These are phyloP conservation scores for Aspergillus baeticus DNA, from an alignment of 495 filamentous ascomycete genomes.

Conservation along the genomic window DNA sequence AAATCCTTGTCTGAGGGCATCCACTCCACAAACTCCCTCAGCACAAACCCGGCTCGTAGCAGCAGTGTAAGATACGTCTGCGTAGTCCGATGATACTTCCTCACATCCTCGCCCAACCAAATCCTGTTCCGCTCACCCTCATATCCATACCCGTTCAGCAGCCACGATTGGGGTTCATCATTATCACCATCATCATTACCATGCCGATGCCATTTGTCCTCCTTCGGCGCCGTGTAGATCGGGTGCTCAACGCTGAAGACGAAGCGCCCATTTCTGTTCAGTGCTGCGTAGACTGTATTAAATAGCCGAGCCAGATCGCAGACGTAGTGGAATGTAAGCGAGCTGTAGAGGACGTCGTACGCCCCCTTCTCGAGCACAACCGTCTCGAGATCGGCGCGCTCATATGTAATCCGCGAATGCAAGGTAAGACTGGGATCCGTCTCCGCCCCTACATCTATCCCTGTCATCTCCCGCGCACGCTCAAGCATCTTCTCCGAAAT, in stretches of 20 bases:
- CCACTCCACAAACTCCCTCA: constrained; percentile 25
- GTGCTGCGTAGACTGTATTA: constrained; percentile 4
- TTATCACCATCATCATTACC: neutral
- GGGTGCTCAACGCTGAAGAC: constrained; percentile 26
- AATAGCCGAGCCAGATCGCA: constrained; percentile 16
- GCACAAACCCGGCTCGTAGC: constrained; percentile 20
- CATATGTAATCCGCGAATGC: neutral
- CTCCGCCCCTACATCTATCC: too few species aligned
- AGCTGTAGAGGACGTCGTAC: constrained; percentile 25
- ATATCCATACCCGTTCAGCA: constrained; percentile 22
- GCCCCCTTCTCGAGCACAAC: neutral
- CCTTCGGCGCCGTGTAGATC: constrained; percentile 19
- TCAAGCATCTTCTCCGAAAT: constrained; percentile 25
- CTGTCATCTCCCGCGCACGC: constrained; percentile 13
- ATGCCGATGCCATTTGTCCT: constrained; percentile 7
- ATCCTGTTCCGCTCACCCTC: constrained; percentile 21
- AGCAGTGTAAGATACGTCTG: constrained; percentile 23
- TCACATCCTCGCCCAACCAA: constrained; percentile 24
- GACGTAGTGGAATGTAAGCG: constrained; percentile 19
- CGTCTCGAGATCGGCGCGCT: neutral
- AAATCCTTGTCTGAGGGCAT: constrained; percentile 16
- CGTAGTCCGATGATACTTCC: constrained; percentile 27
- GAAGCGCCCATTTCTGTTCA: constrained; percentile 11
- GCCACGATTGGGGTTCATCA: constrained; percentile 15
- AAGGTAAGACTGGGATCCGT: neutral